Evolutionary conservation across 257 asterid genomes (phyloP).

Genomic region (Nyctanthes arbortristis): DNA sequence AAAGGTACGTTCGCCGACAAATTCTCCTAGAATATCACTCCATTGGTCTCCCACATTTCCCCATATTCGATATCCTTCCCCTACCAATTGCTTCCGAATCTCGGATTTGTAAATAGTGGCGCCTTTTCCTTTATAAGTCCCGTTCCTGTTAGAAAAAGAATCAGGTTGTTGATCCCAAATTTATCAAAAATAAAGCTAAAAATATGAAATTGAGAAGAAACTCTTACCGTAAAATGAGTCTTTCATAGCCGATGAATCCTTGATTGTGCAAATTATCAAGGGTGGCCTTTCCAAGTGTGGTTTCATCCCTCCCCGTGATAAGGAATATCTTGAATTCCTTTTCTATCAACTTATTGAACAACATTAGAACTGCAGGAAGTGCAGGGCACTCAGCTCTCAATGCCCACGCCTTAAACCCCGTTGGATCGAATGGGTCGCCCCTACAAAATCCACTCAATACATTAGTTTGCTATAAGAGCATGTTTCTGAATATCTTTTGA

Average conservation of each 20-base stretch:
- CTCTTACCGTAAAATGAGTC: slow-evolving; percentile 48
- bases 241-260: slow-evolving; percentile 53
- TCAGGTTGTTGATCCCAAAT: background rate
- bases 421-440: slow-evolving; percentile 62
- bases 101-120: slow-evolving; percentile 46
- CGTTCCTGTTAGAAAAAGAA: slow-evolving; percentile 22
- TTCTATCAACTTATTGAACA: slow-evolving; percentile 44
- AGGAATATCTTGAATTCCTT: slow-evolving; percentile 56
- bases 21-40: slow-evolving; percentile 62
- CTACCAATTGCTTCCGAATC: slow-evolving; percentile 43
- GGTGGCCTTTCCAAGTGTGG: slow-evolving; percentile 49
- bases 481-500: too few species aligned
- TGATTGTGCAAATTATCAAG: slow-evolving; percentile 38
- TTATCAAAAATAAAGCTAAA: background rate
- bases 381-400: slow-evolving; percentile 41
- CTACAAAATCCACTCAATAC: slow-evolving; percentile 19
- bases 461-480: too few species aligned
- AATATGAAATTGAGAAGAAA: background rate
- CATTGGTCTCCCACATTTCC: slow-evolving; percentile 70
- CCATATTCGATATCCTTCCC: slow-evolving; percentile 56
- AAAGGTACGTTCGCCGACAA: slow-evolving; percentile 50
- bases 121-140: slow-evolving; percentile 43
- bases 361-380: slow-evolving; percentile 42
- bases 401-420: slow-evolving; percentile 64
- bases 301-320: slow-evolving; percentile 60